Evolutionary conservation across 805 yeast species (phyloP), one percentile per base, ranked within the genome.

Genomic region (Teunomyces funiuensis): DNA sequence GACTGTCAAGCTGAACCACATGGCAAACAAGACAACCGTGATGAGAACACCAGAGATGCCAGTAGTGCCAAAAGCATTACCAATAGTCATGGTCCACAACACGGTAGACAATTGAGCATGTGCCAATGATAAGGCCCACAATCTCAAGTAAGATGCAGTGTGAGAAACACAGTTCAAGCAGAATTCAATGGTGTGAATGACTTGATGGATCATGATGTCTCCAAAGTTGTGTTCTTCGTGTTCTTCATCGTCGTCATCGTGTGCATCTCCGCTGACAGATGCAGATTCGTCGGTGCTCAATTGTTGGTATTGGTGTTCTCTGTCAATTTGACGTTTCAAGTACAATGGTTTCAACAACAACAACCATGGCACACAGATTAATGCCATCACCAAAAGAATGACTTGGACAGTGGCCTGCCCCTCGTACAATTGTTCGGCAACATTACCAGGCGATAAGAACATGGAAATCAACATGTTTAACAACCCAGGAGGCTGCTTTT

Each of bases 121-220:
- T 0, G 90, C 90, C 49, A 84, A 66, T 0, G 89, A 84, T 46
- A 84, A 70, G 2, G 90, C 90, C 90, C 90, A 84, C 44, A 84
- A 68, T 62, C 90, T 74, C 52, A 84, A 69, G 54, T 84, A 84
- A 1, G 89, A 84, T 2, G 90, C 90, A 0, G 90, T 84, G 53
- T 84, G 90, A 3, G 87, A 80, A 25, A 84, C 88, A 69, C 88
- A 82, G 59, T 84, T 84, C 53, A 84, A 72, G 57, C 90, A 84
- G 60, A 84, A 84, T 58, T 84, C 90, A 60, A 84, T 84, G 3
- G 90, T 84, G 58, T 84, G 88, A 50, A 84, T 84, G 23, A 84
- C 89, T 60, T 84, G 90, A 55, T 84, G 88, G 47, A 84, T 83
- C 70, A 84, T 79, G 15, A 84, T 69, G 54, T 84, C 90, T 39